phyloP scores from a whole-genome alignment of 2,329 filamentous ascomycete species.

The Tolypocladium endophyticum region DNA sequence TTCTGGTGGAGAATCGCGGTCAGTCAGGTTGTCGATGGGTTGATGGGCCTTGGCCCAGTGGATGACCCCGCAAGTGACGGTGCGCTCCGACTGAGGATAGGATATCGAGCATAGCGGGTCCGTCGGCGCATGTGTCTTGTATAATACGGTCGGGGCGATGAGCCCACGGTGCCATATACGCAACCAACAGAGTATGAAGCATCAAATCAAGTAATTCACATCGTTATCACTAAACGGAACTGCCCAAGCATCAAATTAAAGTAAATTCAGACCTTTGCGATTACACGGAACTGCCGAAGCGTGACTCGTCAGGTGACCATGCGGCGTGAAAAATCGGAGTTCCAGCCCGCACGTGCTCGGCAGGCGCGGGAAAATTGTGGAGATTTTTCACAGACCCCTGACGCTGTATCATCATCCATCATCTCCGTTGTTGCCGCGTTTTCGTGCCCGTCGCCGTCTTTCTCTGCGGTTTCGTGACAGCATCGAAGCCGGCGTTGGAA shows the following conservation, averaged over 20 bases:
- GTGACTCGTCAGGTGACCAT: background rate
- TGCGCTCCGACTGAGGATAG: conserved; percentile 6
- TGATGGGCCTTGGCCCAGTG: background rate
- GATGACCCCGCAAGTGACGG: background rate
- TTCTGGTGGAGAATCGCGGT: background rate
- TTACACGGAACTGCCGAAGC: background rate
- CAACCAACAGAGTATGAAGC: background rate
- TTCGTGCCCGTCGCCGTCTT: background rate
- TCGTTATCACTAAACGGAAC: background rate
- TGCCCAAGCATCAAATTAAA: background rate
- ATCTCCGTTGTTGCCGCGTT: background rate
- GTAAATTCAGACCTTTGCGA: too few species aligned
- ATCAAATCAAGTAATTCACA: background rate
- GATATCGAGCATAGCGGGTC: conserved; percentile 22
- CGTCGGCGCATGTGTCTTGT: conserved; percentile 20
- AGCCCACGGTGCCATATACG: conserved; percentile 21
- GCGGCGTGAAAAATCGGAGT: background rate
- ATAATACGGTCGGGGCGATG: conserved; percentile 22
- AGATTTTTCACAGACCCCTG: background rate
- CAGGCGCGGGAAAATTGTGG: conserved; percentile 1
- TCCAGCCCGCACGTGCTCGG: background rate
- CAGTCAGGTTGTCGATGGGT: background rate
- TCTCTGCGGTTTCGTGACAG: background rate
- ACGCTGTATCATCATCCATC: background rate
- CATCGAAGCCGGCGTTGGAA: background rate